Base-by-base conservation (phyloP, 2,329 filamentous ascomycete genomes). In the Geosmithia flava region DNA sequence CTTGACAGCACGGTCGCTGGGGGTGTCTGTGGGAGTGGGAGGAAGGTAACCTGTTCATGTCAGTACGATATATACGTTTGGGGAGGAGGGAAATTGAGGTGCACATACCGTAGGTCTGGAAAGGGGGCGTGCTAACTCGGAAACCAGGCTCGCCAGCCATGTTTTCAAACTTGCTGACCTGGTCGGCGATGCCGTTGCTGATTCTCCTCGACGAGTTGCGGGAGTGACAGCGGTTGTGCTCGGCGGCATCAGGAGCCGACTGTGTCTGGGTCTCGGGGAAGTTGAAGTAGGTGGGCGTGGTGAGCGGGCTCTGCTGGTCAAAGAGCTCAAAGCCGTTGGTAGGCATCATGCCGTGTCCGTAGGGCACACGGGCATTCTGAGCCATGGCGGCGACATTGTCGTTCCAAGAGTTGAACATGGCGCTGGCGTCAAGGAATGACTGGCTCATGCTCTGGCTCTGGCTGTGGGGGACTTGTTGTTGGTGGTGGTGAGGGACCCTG, bases 11-110 rank as follows among this genome's bases (percentile, higher is more conserved):
- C 67, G 65, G 51, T 73, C 65, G 52, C 74, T 71, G 42, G 83
- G 81, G 19, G 80, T 85, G 47, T 80, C 77, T 56, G 75, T 76
- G 47, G 84, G 83, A 27, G 83, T 87, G 44, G 81, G 75, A 49
- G 83, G 83, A 53, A 78, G 77, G 56, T 79, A 82, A 54, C 68
- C 81, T 81, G 42, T 52, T 8, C 27, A 13, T n/a, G 33, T 51
- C 44, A 48, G 46, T 45, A 47, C 50, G 10, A 8, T 27, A 27
- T 27, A 8, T 27, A 27, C 8, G 27, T 10, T 6, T n/a, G 16
- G 20, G 20, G 17, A 10, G n/a, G 19, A 3, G n/a, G n/a, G 3
- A 19, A 11, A 11, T 6, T 13, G 20, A n/a, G 5, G 10, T 33
- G 56, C 79, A 67, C 69, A 85, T 83, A 70, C 68, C 68, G 58